phyloP scores from a whole-genome alignment of 768 basidiomycete genomes.

The Obba rivulosa region DNA sequence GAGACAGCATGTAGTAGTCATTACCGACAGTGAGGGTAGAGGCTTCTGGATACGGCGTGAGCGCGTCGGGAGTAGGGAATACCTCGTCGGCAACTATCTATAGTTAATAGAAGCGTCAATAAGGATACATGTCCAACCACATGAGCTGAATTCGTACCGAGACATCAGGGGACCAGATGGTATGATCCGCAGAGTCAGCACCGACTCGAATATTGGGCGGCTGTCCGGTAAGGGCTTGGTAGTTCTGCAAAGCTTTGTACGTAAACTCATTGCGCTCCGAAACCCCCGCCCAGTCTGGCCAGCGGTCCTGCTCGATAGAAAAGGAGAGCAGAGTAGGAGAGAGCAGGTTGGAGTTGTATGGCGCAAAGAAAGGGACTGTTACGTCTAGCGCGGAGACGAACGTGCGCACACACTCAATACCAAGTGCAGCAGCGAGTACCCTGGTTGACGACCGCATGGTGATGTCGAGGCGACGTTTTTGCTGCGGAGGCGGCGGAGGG shows the following conservation, averaged over 20 bases:
- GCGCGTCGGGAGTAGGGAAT: slow-evolving; percentile 42
- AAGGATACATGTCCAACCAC: too few relatives aligned
- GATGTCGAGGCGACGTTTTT: too few relatives aligned
- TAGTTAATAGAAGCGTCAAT: too few relatives aligned
- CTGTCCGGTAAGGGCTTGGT: slow-evolving; percentile 42
- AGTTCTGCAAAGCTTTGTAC: slow-evolving; percentile 52
- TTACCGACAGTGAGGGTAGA: slow-evolving; percentile 48
- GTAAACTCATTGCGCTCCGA: slow-evolving; percentile 47
- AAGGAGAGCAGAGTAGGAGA: slow-evolving; percentile 48
- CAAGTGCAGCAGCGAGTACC: background rate
- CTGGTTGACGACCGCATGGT: too few relatives aligned
- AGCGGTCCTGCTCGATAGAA: slow-evolving; percentile 64
- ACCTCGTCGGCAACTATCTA: slow-evolving; percentile 30
- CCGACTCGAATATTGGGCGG: slow-evolving; percentile 51
- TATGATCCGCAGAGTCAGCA: slow-evolving; percentile 50
- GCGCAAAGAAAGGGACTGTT: slow-evolving; percentile 33
- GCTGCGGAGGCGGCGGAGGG: too few relatives aligned
- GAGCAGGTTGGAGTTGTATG: slow-evolving; percentile 29
- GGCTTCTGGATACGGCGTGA: slow-evolving; percentile 61
- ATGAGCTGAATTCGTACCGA: slow-evolving; percentile 10
- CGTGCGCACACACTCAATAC: background rate
- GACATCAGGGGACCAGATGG: slow-evolving; percentile 38
- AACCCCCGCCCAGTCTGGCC: slow-evolving; percentile 59
- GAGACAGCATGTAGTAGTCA: slow-evolving; percentile 44
- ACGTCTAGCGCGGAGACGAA: slow-evolving; percentile 17